Evolutionary conservation across 1,139 yeast genomes (phyloP).

Genomic region (Yamadazyma trypodendri): DNA sequence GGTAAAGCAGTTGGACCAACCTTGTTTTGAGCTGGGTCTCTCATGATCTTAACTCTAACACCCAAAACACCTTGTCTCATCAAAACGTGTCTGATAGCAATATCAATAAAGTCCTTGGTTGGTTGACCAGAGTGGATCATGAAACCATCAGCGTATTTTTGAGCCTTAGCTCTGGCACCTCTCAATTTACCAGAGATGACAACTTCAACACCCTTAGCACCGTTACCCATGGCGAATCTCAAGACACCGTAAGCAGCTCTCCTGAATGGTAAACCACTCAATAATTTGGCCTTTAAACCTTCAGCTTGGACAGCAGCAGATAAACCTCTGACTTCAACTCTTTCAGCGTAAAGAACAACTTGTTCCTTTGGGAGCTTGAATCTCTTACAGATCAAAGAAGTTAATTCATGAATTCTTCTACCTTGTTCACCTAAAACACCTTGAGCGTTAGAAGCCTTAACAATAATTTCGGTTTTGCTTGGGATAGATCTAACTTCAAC

Average conservation of each 20-base stretch:
- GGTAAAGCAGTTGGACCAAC: slow-evolving; percentile 92
- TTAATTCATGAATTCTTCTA: slow-evolving; percentile 99
- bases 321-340: slow-evolving; percentile 99
- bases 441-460: slow-evolving; percentile 99
- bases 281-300: slow-evolving; percentile 96
- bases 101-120: slow-evolving; percentile 96
- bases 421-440: slow-evolving; percentile 99
- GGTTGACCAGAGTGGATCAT: slow-evolving; percentile 99
- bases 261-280: slow-evolving; percentile 99
- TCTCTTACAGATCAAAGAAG: slow-evolving; percentile 97
- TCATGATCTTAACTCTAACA: slow-evolving; percentile 99
- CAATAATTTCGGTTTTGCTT: slow-evolving; percentile 95
- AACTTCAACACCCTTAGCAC: slow-evolving; percentile 99
- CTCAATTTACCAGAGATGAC: slow-evolving; percentile 99
- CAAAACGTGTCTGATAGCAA: slow-evolving; percentile 99
- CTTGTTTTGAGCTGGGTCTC: slow-evolving; percentile 93
- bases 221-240: slow-evolving; percentile 99
- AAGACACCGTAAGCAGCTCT: slow-evolving; percentile 99
- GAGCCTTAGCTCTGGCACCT: slow-evolving; percentile 99
- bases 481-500: slow-evolving; percentile 99
- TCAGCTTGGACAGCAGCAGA: slow-evolving; percentile 99
- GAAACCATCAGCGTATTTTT: slow-evolving; percentile 99
- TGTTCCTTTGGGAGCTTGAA: slow-evolving; percentile 95
- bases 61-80: slow-evolving; percentile 99
- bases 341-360: slow-evolving; percentile 95